Base-by-base conservation (phyloP, 2,329 filamentous ascomycete genomes). In the Fusarium anguioides region DNA sequence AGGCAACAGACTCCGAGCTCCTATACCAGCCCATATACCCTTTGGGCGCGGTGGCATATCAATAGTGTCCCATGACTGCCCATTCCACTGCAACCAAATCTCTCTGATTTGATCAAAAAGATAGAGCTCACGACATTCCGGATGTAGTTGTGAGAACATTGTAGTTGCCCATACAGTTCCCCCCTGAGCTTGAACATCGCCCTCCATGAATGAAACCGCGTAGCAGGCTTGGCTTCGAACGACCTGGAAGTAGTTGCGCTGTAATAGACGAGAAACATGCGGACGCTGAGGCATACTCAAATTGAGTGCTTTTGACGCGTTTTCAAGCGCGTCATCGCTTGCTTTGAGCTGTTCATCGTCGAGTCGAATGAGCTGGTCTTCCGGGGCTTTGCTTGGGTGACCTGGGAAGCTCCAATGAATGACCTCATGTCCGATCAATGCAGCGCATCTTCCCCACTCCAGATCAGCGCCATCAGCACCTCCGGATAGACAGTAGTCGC, bases 381-480 rank as follows among this genome's bases (percentile, higher is more conserved):
- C 26, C 4, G 42, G 14, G 8, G 42, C 51, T 7, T 18, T 12
- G 26, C 42, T 54, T 48, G 26, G 12, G 14, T 49, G 51, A 1
- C 31, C 31, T 12, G 51, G 42, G 17, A 54, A 54, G n/a, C 33
- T 54, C 51, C 42, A 54, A 12, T 54, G 51, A 14, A 54, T 54
- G 10, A 54, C 51, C 20, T 20, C 24, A 29, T 54, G 33, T n/a
- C 51, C 51, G 6, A 26, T 29, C 12, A 9, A 15, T 20, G 20
- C 51, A 21, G 51, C 51, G 17, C 33, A 39, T 1, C 33, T 39
- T 21, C 51, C 42, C 51, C 51, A 54, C 24, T 24, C 42, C 5
- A 54, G n/a, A 31, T 54, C 51, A 8, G 51, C 51, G 14, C 51
- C 51, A 7, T 54, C 42, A 20, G 51, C 51, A n/a, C 51, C 51